Evolutionary conservation across 1,139 yeast species (phyloP).

Genomic region (Nematodospora anomalae): DNA sequence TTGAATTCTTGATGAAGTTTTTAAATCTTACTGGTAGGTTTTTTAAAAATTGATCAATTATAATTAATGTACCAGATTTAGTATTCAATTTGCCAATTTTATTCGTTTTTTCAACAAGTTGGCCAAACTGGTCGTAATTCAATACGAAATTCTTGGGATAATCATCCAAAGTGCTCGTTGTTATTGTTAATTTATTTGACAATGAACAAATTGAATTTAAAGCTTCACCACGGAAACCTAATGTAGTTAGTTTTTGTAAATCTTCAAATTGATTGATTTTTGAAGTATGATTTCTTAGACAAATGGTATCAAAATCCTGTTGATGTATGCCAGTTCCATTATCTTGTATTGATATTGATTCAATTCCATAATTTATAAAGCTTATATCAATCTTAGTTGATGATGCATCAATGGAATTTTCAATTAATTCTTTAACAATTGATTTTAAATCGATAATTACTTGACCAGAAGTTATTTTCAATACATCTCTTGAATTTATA

Average conservation of each 20-base stretch:
- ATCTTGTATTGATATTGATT: slow-evolving; percentile 66
- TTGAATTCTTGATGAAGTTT: slow-evolving; percentile 66
- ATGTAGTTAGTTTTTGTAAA: slow-evolving; percentile 50
- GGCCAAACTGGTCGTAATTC: slow-evolving; percentile 55
- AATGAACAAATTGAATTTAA: slow-evolving; percentile 69
- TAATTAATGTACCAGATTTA: slow-evolving; percentile 56
- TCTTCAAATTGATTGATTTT: slow-evolving; percentile 64
- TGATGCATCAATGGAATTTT: slow-evolving; percentile 80
- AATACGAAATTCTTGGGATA: slow-evolving; percentile 62
- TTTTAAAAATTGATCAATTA: slow-evolving; percentile 54
- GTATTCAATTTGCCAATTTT: slow-evolving; percentile 47
- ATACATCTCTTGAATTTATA: slow-evolving; percentile 54
- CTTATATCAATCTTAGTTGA: slow-evolving; percentile 65
- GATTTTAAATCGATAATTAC: slow-evolving; percentile 79
- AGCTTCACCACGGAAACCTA: slow-evolving; percentile 89
- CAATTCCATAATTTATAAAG: slow-evolving; percentile 74
- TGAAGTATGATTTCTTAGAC: slow-evolving; percentile 78
- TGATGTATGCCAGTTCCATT: slow-evolving; percentile 73
- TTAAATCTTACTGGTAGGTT: slow-evolving; percentile 72
- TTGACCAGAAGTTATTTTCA: slow-evolving; percentile 86
- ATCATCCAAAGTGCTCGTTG: slow-evolving; percentile 51
- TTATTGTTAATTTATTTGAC: slow-evolving; percentile 48
- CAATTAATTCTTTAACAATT: slow-evolving; percentile 82
- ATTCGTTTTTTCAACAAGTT: slow-evolving; percentile 30
- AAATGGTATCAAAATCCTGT: slow-evolving; percentile 60